Evolutionary conservation across 2,329 filamentous ascomycete species (phyloP).

Genomic region (Pseudopyrenochaeta lycopersici): DNA sequence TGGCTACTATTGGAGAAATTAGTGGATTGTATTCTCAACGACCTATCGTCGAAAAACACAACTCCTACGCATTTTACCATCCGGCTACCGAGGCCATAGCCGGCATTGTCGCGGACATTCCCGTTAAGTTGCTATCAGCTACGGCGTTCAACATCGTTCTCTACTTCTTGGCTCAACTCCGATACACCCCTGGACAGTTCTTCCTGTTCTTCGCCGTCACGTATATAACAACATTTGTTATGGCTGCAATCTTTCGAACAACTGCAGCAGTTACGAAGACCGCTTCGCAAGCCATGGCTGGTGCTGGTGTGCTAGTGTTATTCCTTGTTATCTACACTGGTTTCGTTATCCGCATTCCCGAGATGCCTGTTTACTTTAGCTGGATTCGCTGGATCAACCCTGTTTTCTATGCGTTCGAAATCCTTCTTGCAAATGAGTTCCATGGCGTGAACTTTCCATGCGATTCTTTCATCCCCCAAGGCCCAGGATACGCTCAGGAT

Average conservation of each 20-base stretch:
- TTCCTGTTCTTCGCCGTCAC: slow-evolving; percentile 78
- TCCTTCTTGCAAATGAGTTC: slow-evolving; percentile 79
- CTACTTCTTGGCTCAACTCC: slow-evolving; percentile 86
- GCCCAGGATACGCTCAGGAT: slow-evolving; percentile 40
- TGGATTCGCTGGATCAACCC: slow-evolving; percentile 71
- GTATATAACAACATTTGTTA: slow-evolving; percentile 66
- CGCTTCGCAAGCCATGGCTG: slow-evolving; percentile 64
- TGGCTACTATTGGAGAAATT: slow-evolving; percentile 65
- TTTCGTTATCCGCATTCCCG: slow-evolving; percentile 71
- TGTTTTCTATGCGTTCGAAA: slow-evolving; percentile 81
- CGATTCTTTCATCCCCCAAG: slow-evolving; percentile 49
- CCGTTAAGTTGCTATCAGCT: slow-evolving; percentile 76
- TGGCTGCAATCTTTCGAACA: slow-evolving; percentile 85
- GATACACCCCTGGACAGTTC: slow-evolving; percentile 76
- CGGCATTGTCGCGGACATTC: slow-evolving; percentile 84
- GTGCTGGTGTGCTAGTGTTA: slow-evolving; percentile 66
- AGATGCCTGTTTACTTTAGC: slow-evolving; percentile 60
- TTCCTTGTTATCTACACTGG: slow-evolving; percentile 73
- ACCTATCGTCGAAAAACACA: slow-evolving; percentile 89
- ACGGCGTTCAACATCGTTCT: slow-evolving; percentile 79
- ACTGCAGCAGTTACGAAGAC: slow-evolving; percentile 79
- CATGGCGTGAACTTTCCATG: slow-evolving; percentile 45
- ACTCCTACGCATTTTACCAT: slow-evolving; percentile 86
- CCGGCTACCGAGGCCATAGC: slow-evolving; percentile 84
- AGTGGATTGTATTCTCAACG: slow-evolving; percentile 77